Conservation (phyloP, 208 protist genomes). For the Phytomonas sp. region DNA sequence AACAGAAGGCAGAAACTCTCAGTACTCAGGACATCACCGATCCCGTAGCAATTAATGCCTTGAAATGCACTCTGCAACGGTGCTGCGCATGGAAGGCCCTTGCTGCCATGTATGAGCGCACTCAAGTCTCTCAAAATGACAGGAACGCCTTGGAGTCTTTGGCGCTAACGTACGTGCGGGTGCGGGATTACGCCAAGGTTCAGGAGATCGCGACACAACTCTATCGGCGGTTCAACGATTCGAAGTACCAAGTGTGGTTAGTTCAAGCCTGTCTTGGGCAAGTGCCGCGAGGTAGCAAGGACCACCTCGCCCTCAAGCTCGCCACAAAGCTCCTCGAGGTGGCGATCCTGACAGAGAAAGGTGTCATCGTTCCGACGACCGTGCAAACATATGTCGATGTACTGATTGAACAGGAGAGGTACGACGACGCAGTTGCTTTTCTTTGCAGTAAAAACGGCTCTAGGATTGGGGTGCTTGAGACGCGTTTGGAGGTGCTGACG, state of each 20-base stretch:
- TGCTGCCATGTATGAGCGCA: constrained; percentile 48
- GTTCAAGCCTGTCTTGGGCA: constrained; percentile 74
- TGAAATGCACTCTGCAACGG: constrained; percentile 63
- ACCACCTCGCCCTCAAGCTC: constrained; percentile 67
- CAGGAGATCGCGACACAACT: constrained; percentile 56
- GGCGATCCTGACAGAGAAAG: constrained; percentile 54
- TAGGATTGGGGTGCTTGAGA: constrained; percentile 58
- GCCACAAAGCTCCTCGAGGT: constrained; percentile 58
- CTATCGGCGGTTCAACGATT: constrained; percentile 46
- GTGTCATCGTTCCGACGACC: constrained; percentile 41
- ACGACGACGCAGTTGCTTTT: constrained; percentile 46
- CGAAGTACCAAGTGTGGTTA: constrained; percentile 73
- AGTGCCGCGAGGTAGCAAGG: constrained; percentile 49
- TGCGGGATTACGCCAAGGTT: constrained; percentile 62
- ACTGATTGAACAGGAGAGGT: constrained; percentile 56
- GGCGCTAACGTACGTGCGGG: constrained; percentile 69
- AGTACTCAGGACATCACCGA: constrained; percentile 39
- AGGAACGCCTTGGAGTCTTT: constrained; percentile 55
- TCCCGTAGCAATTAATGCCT: constrained; percentile 43
- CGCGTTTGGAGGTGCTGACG: constrained; percentile 66
- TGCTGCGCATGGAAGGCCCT: constrained; percentile 66
- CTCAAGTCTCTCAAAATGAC: constrained; percentile 46
- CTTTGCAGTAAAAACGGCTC: constrained; percentile 46
- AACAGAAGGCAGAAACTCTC: constrained; percentile 36
- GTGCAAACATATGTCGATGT: constrained; percentile 74